Evolutionary conservation across 345 rosid genomes (phyloP), one percentile per base, ranked within the genome.

Genomic region (Abelmoschus esculentus): DNA sequence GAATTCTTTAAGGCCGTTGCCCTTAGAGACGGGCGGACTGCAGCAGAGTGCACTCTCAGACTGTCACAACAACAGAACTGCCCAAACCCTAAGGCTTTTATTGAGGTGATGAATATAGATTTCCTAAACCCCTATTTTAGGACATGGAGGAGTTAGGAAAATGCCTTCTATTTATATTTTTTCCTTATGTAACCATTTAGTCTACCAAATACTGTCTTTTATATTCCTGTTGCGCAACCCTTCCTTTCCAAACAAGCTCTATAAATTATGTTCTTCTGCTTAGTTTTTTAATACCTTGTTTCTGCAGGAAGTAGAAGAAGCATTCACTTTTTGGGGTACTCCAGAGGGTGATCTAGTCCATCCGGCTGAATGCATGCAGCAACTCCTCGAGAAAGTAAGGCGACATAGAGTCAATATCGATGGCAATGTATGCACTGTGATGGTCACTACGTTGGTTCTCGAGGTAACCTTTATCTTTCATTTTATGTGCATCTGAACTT

Each of bases 1-100:
- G 98, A 90, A 7, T 92, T 96, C 71, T 90, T 96, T 79, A 90
- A 89, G 84, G 92, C 99, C 32, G 91, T 96, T 75, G 98, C 99
- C 12, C 74, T 79, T 47, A 84, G 98, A 73, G 99, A 96, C 74
- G 99, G 99, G 9, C 89, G 86, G 42, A 83, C 90, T 62, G 99
- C 97, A 58, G 99, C 97, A 75, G 97, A 96, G 67, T 55, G 85
- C 58, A 74, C 97, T 0, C 87, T 96, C 26, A 87, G 84, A 72
- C 70, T 96, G 78, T 90, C 99, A 6, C 89, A 80, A 75, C 93
- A 72, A 80, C 98, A 96, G 75, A 89, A 85, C 32, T 96, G 99
- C 79, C 99, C 99, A 14, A 72, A 89, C 72, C 99, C 99, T 0
- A 78, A 78, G 71, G 92, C 88, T 67, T 96, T 92, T 80, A 77